Evolutionary conservation across 495 filamentous ascomycete genomes (phyloP).

Genomic region (Polyplosphaeria fusca): DNA sequence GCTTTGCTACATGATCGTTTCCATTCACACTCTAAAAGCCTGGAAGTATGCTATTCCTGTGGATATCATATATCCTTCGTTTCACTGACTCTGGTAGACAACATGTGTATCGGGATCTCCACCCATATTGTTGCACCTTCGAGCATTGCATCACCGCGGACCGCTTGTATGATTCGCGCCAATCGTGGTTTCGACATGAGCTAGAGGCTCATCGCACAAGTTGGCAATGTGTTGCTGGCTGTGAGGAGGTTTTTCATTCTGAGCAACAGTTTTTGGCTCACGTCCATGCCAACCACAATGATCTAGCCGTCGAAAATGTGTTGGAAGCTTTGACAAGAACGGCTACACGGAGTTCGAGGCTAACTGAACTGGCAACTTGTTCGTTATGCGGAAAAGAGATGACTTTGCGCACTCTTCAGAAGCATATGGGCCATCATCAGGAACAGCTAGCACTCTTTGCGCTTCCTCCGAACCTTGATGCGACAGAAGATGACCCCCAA

Average conservation of each 20-base stretch:
- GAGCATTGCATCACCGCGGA: conserved; percentile 23
- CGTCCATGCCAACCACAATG: conserved; percentile 4
- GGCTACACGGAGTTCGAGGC: background rate
- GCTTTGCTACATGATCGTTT: conserved; percentile 29
- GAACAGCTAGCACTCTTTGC: conserved; percentile 36
- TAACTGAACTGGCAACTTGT: background rate
- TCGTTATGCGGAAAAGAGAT: conserved; percentile 4
- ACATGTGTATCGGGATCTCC: conserved; percentile 31
- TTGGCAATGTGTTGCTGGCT: conserved; percentile 23
- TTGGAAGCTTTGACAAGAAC: conserved; percentile 4
- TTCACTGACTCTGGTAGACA: conserved; percentile 3
- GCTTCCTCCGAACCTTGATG: conserved; percentile 30
- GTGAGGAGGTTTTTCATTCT: conserved; percentile 2
- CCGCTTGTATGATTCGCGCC: conserved; percentile 27
- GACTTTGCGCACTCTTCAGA: conserved; percentile 6
- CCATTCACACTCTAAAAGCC: conserved; percentile 25
- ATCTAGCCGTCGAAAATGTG: background rate
- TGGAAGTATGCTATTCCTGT: conserved; percentile 30
- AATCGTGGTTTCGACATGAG: conserved; percentile 27
- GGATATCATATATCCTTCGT: too few relatives aligned
- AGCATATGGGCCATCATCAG: conserved; percentile 32
- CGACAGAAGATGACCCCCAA: conserved; percentile 6
- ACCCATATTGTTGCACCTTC: conserved; percentile 28
- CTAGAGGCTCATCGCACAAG: conserved; percentile 18
- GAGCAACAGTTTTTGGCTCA: conserved; percentile 8